Conservation (phyloP, 495 filamentous ascomycete genomes). For the Talaromyces thailandensis region DNA sequence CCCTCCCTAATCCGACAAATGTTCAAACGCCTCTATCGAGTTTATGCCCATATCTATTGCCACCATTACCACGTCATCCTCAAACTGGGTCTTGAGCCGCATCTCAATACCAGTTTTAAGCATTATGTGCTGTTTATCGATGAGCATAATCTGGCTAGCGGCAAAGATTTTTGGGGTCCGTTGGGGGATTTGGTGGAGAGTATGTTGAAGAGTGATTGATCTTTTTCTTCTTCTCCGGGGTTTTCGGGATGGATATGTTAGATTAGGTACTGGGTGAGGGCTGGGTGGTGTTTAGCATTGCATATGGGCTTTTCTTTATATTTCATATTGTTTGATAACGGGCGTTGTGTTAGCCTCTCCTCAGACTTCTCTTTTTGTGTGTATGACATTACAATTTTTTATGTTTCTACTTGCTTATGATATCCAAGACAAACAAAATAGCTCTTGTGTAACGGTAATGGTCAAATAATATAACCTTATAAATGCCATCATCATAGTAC, state of each 20-base stretch:
- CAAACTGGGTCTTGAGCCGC: slow-evolving; percentile 89
- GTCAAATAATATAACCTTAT: too few relatives aligned
- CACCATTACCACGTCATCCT: slow-evolving; percentile 97
- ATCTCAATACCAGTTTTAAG: slow-evolving; percentile 99
- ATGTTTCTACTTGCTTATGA: background rate
- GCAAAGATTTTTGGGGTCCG: slow-evolving; percentile 98
- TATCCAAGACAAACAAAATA: too few relatives aligned
- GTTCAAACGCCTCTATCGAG: slow-evolving; percentile 96
- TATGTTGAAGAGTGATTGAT: slow-evolving; percentile 86
- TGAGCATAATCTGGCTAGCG: slow-evolving; percentile 78
- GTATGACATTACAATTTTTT: background rate
- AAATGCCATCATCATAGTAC: too few relatives aligned
- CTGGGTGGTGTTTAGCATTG: background rate
- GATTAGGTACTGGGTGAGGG: background rate
- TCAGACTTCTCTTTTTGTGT: background rate
- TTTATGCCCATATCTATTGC: slow-evolving; percentile 99
- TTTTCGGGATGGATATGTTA: background rate
- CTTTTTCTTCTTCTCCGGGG: background rate
- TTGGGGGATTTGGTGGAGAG: slow-evolving; percentile 92
- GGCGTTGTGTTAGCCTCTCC: background rate
- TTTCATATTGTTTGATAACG: background rate
- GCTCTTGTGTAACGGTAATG: too few relatives aligned
- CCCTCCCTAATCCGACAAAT: slow-evolving; percentile 79
- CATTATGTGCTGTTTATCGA: slow-evolving; percentile 97
- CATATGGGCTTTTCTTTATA: background rate